Evolutionary conservation across 208 protist genomes (phyloP), one percentile per base, ranked within the genome.

Genomic region (Trypanosomatidae sp.): DNA sequence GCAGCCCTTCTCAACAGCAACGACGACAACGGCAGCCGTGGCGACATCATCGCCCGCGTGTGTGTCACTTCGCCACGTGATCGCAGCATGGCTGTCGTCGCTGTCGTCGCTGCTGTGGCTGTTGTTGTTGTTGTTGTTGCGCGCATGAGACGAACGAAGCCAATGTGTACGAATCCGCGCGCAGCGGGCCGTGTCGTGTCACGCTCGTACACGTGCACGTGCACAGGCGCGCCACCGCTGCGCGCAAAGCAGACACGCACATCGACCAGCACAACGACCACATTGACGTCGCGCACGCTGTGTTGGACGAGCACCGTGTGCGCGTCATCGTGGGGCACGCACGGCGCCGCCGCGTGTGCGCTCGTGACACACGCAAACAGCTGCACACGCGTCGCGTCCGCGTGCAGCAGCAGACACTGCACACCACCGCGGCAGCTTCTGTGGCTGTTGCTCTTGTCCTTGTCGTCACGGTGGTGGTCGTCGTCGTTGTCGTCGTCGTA

Each of bases 291-390:
- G 11, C 46, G 43, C 18, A 48, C 48, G 39, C 73, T 83, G 30
- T 61, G 70, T 55, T 91, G 77, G 4, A 76, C 45, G 7, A 91
- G 51, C n/a, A 91, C 45, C 56, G 76, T 56, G 10, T 53, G 47
- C 22, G 47, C n/a, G n/a, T n/a, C n/a, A n/a, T n/a, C n/a, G n/a
- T n/a, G n/a, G n/a, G n/a, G n/a, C n/a, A n/a, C n/a, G n/a, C n/a
- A n/a, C n/a, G n/a, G n/a, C n/a, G n/a, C n/a, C n/a, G n/a, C n/a
- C n/a, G n/a, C n/a, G n/a, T n/a, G n/a, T n/a, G n/a, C n/a, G n/a
- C n/a, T n/a, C 10, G 37, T 25, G 8, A 42, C 20, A 7, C 35
- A 53, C 16, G 60, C 60, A 1, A 43, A 24, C 33, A 80, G 19
- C 22, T 60, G 50, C 22, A 68, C 62, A 7, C 20, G 6, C 10